Evolutionary conservation across 164 flowering plant species (phyloP).

Genomic region (Chloranthus sessilifolius): DNA sequence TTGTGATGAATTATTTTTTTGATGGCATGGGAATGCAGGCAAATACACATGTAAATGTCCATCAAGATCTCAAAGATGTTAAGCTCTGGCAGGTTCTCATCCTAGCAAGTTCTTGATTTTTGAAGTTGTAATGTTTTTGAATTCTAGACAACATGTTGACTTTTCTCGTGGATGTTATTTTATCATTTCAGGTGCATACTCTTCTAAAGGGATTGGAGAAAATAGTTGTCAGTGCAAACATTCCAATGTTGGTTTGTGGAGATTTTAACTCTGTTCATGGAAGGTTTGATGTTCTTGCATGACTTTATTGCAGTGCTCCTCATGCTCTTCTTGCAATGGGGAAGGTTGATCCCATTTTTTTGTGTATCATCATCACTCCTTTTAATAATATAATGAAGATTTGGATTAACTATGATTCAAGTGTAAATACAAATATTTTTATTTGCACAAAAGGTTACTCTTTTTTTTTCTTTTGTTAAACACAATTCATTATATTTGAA

Average conservation of each 20-base stretch:
- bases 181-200: slow-evolving; percentile 55
- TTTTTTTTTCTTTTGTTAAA: slow-evolving; percentile 96
- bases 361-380: no score
- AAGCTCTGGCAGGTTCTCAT: slow-evolving; percentile 75
- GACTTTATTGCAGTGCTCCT: slow-evolving; percentile 46
- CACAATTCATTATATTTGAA: no score
- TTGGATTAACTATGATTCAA: no score
- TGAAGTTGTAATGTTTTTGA: background rate
- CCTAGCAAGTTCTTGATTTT: background rate
- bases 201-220: slow-evolving; percentile 75
- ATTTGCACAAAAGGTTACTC: slow-evolving; percentile 66
- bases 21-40: slow-evolving; percentile 44
- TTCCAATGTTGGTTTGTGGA: slow-evolving; percentile 83
- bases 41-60: slow-evolving; percentile 70
- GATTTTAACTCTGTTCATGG: slow-evolving; percentile 76
- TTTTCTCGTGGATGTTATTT: background rate
- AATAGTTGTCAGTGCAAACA: slow-evolving; percentile 75
- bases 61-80: slow-evolving; percentile 70
- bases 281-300: slow-evolving; percentile 30
- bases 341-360: slow-evolving; percentile 40
- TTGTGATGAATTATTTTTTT: slow-evolving; percentile 4
- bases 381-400: no score
- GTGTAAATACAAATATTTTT: slow-evolving; percentile 81
- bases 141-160: background rate
- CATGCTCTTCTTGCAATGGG: slow-evolving; percentile 63